A percentile compares a stretch with the other conserved stretches of the same genome.
Evolutionary conservation across 257 asterid species (phyloP).

Genomic region (Lavandula angustifolia): DNA sequence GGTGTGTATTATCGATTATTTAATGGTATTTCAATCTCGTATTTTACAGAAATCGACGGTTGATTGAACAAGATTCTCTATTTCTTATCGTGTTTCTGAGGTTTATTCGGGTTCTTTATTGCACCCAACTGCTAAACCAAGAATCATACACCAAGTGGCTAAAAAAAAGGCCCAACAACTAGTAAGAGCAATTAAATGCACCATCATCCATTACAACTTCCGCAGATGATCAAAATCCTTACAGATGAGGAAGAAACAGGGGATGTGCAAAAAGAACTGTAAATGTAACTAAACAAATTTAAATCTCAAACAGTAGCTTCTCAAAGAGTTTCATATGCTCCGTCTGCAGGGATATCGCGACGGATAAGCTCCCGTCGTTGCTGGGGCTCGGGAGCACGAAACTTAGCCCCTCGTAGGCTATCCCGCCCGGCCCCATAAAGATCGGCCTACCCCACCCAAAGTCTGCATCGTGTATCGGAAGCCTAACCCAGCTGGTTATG

Average conservation of each 20-base stretch:
- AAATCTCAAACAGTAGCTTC: constrained; percentile 65
- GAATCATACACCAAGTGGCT: too few species aligned
- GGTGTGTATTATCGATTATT: not conserved
- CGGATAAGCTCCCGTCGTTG: constrained; percentile 72
- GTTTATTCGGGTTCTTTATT: too few species aligned
- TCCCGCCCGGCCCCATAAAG: constrained; percentile 93
- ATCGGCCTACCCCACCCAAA: constrained; percentile 90
- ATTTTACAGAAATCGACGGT: too few species aligned
- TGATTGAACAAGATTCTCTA: too few species aligned
- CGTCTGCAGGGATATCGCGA: constrained; percentile 67
- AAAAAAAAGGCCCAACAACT: not conserved
- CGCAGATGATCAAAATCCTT: constrained; percentile 2
- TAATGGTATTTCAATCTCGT: not conserved
- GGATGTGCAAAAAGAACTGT: constrained; percentile 23
- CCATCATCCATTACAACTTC: not conserved
- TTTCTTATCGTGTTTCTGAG: too few species aligned
- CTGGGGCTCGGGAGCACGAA: constrained; percentile 69
- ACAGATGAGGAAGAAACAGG: constrained; percentile 5
- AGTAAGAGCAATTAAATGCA: not conserved
- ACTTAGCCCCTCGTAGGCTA: constrained; percentile 81
- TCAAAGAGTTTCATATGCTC: constrained; percentile 82
- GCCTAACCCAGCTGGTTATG: constrained; percentile 86
- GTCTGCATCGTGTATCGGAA: constrained; percentile 86
- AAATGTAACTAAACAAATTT: constrained; percentile 23
- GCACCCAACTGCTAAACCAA: too few species aligned